Conservation (phyloP, 352 stramenopile species). For the Stephanocyclus meneghinianus region DNA sequence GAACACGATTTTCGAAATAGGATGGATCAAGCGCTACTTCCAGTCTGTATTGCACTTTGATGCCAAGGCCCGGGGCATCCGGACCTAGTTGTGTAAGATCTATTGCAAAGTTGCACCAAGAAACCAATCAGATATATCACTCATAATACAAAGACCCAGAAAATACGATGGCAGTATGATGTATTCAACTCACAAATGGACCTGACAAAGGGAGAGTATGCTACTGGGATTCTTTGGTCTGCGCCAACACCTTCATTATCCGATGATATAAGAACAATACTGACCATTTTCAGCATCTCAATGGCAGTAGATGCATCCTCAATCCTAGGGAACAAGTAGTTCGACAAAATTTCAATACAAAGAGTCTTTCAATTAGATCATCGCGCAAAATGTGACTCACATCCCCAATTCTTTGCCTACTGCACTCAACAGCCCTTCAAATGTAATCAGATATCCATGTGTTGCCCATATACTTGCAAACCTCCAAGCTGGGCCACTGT, state of each 20-base stretch:
- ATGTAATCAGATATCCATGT: constrained; percentile 86
- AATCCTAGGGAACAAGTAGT: constrained; percentile 60
- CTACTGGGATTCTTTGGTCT: constrained; percentile 50
- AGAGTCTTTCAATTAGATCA: neutral
- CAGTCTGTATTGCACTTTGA: constrained; percentile 57
- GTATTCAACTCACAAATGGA: constrained; percentile 47
- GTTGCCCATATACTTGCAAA: constrained; percentile 69
- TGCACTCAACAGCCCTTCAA: constrained; percentile 93
- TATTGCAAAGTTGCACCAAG: neutral
- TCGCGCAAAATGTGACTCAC: neutral
- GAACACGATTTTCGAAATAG: constrained; percentile 71
- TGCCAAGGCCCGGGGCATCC: constrained; percentile 26
- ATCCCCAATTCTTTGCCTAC: constrained; percentile 89
- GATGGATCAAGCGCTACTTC: constrained; percentile 67
- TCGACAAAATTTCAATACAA: neutral
- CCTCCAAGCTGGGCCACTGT: constrained; percentile 51
- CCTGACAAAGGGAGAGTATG: constrained; percentile 67
- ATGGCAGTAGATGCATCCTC: constrained; percentile 83
- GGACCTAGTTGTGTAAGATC: constrained; percentile 20
- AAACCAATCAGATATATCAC: neutral
- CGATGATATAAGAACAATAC: constrained; percentile 64
- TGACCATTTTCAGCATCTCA: constrained; percentile 84
- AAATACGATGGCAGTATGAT: neutral
- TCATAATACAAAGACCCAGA: neutral
- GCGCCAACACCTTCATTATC: constrained; percentile 18